phyloP scores from a whole-genome alignment of 805 yeast genomes.

The Yarrowia sp. region DNA sequence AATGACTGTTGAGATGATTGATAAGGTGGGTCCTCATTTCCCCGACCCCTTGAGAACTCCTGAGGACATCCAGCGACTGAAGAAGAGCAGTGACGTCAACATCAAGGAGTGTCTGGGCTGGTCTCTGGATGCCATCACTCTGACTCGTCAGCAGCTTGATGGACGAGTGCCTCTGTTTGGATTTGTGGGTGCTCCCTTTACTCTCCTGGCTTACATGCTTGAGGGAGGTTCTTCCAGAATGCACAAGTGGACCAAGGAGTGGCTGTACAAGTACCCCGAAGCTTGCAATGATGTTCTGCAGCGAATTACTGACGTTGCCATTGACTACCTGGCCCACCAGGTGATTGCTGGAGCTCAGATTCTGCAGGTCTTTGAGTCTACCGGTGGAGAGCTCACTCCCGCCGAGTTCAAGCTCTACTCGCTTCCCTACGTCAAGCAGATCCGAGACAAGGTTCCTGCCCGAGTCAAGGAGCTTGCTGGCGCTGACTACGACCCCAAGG shows the following conservation, averaged over 20 bases:
- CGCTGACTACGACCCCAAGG: conserved; percentile 5
- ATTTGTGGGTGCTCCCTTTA: conserved; percentile 98
- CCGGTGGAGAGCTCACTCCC: conserved; percentile 97
- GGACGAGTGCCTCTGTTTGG: conserved; percentile 95
- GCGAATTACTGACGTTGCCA: conserved; percentile 78
- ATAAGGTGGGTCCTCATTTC: conserved; percentile 91
- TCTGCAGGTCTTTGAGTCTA: conserved; percentile 93
- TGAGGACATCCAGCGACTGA: conserved; percentile 50
- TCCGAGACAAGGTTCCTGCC: conserved; percentile 61
- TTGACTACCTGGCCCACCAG: conserved; percentile 90
- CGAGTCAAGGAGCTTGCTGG: conserved; percentile 46
- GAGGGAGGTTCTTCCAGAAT: conserved; percentile 96
- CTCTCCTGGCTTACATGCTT: conserved; percentile 91
- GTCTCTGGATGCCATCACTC: conserved; percentile 91
- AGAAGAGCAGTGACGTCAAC: conserved; percentile 61
- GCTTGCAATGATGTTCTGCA: conserved; percentile 68
- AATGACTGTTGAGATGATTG: conserved; percentile 88
- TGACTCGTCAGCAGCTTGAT: conserved; percentile 77
- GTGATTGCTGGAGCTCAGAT: conserved; percentile 98
- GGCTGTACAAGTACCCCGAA: conserved; percentile 80
- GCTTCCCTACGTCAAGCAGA: conserved; percentile 80
- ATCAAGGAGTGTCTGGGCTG: conserved; percentile 77
- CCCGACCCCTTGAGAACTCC: conserved; percentile 80
- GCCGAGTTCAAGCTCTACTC: conserved; percentile 83
- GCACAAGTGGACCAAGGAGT: conserved; percentile 85